Percentiles rank a stretch among this genome's conserved stretches.
Conservation (phyloP, 805 yeast species). For the Candida pseudofarinosa region DNA sequence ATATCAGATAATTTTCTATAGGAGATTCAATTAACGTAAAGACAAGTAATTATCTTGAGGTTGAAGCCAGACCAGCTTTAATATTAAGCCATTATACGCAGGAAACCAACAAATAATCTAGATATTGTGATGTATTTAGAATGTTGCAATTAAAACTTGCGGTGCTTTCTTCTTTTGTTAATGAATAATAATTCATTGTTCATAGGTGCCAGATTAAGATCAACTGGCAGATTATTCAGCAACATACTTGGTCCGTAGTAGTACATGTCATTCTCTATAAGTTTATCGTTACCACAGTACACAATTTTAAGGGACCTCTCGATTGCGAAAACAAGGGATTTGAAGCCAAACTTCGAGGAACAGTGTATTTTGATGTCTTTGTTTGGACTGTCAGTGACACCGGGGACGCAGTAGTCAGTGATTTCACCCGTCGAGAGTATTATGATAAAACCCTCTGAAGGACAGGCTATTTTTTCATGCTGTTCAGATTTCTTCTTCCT, state of each 20-base stretch:
- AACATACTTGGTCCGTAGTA: slow-evolving; percentile 13
- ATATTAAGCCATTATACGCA: too few relatives aligned
- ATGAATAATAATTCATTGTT: slow-evolving; percentile 50
- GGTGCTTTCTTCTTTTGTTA: slow-evolving; percentile 41
- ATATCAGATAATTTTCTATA: too few relatives aligned
- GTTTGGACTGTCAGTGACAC: slow-evolving; percentile 38
- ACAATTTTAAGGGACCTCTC: slow-evolving; percentile 71
- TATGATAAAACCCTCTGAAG: slow-evolving; percentile 69
- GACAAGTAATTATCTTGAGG: too few relatives aligned
- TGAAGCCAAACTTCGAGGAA: slow-evolving; percentile 68
- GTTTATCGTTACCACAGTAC: slow-evolving; percentile 71
- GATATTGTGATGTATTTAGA: too few relatives aligned
- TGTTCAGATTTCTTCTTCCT: slow-evolving; percentile 7
- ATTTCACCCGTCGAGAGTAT: slow-evolving; percentile 60
- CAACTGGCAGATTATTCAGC: slow-evolving; percentile 11
- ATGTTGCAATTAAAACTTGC: slow-evolving; percentile 2
- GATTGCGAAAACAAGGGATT: slow-evolving; percentile 69
- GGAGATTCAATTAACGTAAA: too few relatives aligned
- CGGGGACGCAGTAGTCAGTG: slow-evolving; percentile 54
- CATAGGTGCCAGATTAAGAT: slow-evolving; percentile 17
- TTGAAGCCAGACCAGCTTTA: too few relatives aligned
- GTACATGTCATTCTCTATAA: slow-evolving; percentile 56
- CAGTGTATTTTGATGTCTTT: slow-evolving; percentile 57
- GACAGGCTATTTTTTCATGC: not conserved
- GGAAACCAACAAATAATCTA: too few relatives aligned